Base-by-base conservation (phyloP, 805 yeast species). In the Schwanniomyces vanrijiae region DNA sequence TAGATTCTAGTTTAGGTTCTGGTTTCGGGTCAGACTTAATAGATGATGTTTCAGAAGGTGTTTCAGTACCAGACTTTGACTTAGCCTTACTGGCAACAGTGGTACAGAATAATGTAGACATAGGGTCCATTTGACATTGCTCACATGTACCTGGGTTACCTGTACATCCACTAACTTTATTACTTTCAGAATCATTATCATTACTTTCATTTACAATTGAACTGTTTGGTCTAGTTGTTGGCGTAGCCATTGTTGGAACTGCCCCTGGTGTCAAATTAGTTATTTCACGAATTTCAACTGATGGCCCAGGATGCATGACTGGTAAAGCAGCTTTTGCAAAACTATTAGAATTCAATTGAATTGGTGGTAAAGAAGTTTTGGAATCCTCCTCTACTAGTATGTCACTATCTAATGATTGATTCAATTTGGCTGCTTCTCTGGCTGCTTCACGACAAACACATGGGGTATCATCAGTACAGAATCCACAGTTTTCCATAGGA, bases 401-500 rank as follows among this genome's bases (percentile, higher is more conserved):
- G 43, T 68, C 76, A 16, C 67, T 41, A 9, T 56, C 56, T 19
- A 71, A 55, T 2, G 68, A 51, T 16, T 59, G 55, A 46, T 62
- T 66, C 47, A 75, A 58, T 24, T 62, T 54, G 3, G 75, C 78
- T 1, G 77, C 78, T 57, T 77, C 82, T 54, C 74, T 72, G 2
- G 82, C 84, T 14, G 81, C 87, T 55, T 90, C 97, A 22, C 92
- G 81, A 63, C 97, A 92, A 2, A 92, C 87, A 67, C 98, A 92
- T 2, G 96, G 91, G 0, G 96, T 84, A 55, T 84, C 94, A 55
- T 88, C 96, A 0, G 96, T 82, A 61, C 98, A 92, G 65, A 92
- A 91, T 0, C 98, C 98, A 66, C 98, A 92, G 48, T 86, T 82
- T 54, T 88, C 95, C 49, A 76, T 73, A 5, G 82, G 78, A 1